Evolutionary conservation across 139 green algal species (phyloP), one percentile per base, ranked within the genome.

Genomic region (Marvania coccoides): DNA sequence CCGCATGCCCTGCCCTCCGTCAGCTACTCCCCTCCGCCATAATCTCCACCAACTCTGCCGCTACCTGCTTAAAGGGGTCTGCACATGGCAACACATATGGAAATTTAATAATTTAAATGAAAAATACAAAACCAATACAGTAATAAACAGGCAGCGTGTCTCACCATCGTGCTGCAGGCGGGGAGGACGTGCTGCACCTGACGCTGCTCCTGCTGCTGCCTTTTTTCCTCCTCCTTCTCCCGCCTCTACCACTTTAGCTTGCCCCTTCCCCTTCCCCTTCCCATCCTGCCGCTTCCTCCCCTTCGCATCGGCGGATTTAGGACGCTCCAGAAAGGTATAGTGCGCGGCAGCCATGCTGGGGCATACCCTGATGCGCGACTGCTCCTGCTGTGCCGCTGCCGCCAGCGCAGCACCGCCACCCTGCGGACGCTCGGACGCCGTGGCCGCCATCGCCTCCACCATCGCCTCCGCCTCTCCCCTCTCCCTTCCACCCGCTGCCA

Each of bases 91-190:
- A 51, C 19, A 28, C 19, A 51, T 51, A 19, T 28, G 42, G 42
- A 51, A 28, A 51, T 51, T 51, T 51, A 29, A 5, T 3, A 9
- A 61, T 15, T 31, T 19, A 51, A 2, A 19, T 12, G 14, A 42
- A 5, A 19, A 31, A 30, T 6, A 5, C 6, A 7, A 53, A 53
- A 24, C 45, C 6, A 53, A 53, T 24, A 19, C 10, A 53, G 26
- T 6, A 5, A 14, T 19, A 19, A 45, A 1, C 3, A 10, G 24
- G 23, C 6, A 4, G 5, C 3, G 2, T 0, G 2, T 1, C 60
- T 57, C 38, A 70, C 63, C 63, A 31, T 70, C 63, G 14, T 70
- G 63, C 47, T 70, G 63, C 63, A 70, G 55, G 42, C 63, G 33
- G 1, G 47, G 29, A 57, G 61, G 34, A 53, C 30, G 31, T 35